A percentile compares a stretch with the other conserved stretches of the same genome.
phyloP scores from a whole-genome alignment of 1,139 yeast species.

The Diutina siamensis region DNA sequence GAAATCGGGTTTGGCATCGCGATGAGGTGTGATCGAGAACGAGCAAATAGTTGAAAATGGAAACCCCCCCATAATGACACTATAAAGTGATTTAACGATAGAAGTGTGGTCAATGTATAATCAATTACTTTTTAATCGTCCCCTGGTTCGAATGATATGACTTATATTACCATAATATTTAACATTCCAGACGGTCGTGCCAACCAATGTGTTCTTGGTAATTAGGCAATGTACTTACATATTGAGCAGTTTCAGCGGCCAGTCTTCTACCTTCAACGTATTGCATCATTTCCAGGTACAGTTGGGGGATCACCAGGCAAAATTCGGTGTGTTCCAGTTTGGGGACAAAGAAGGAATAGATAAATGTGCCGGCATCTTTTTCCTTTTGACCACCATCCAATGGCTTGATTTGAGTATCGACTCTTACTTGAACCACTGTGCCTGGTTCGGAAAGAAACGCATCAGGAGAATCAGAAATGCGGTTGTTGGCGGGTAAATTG shows the following conservation, averaged over 20 bases:
- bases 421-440: slow-evolving; percentile 78
- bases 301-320: slow-evolving; percentile 71
- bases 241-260: slow-evolving; percentile 71
- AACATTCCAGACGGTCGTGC: slow-evolving; percentile 5
- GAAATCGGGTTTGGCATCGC: slow-evolving; percentile 10
- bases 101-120: too few species aligned
- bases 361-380: slow-evolving; percentile 75
- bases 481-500: slow-evolving; percentile 46
- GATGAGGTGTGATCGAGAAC: background rate
- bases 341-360: slow-evolving; percentile 80
- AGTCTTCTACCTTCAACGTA: slow-evolving; percentile 84
- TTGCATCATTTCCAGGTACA: slow-evolving; percentile 87
- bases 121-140: too few species aligned
- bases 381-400: slow-evolving; percentile 43
- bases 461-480: slow-evolving; percentile 37
- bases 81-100: too few species aligned
- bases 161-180: background rate
- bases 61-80: too few species aligned
- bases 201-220: slow-evolving; percentile 4
- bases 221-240: slow-evolving; percentile 30
- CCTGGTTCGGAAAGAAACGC: slow-evolving; percentile 71
- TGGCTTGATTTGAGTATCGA: slow-evolving; percentile 65
- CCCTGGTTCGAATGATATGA: too few species aligned
- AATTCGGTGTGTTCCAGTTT: slow-evolving; percentile 31
- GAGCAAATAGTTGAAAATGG: background rate